Conservation (phyloP, 2,329 filamentous ascomycete genomes). For the Alternaria arborescens region DNA sequence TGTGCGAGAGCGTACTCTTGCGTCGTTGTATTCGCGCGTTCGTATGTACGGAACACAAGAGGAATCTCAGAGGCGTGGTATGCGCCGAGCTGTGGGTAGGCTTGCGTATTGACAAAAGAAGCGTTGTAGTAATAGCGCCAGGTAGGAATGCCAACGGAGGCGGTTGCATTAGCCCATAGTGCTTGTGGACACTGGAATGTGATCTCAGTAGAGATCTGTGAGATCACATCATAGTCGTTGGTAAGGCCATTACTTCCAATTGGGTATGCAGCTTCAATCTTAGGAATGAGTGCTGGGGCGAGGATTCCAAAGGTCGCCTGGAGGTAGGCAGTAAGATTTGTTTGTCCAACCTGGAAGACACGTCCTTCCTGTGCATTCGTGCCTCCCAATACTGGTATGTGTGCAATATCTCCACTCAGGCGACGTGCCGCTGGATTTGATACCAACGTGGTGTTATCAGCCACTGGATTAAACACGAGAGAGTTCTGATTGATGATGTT, state of each 20-base stretch:
- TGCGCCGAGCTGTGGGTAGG: conserved; percentile 20
- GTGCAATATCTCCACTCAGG: conserved; percentile 33
- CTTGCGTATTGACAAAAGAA: conserved; percentile 35
- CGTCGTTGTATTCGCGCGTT: conserved; percentile 23
- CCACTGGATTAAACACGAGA: conserved; percentile 28
- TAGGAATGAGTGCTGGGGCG: conserved; percentile 21
- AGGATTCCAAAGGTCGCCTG: conserved; percentile 21
- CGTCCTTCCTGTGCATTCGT: conserved; percentile 40
- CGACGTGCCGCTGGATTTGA: conserved; percentile 26
- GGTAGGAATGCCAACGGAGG: conserved; percentile 30
- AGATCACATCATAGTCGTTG: conserved; percentile 28
- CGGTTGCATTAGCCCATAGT: conserved; percentile 35
- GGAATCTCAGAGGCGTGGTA: conserved; percentile 38
- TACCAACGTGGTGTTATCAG: conserved; percentile 36
- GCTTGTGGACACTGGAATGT: conserved; percentile 33
- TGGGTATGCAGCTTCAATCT: conserved; percentile 34
- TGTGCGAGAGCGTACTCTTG: conserved; percentile 29
- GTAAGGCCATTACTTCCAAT: conserved; percentile 21
- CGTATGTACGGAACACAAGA: conserved; percentile 36
- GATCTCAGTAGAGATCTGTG: conserved; percentile 28
- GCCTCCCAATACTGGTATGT: conserved; percentile 37
- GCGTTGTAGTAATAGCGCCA: conserved; percentile 46
- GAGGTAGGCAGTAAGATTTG: conserved; percentile 28
- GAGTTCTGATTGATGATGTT: conserved; percentile 28
- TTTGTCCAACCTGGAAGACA: conserved; percentile 30